These are phyloP conservation scores for Hylodesmum podocarpum DNA, from an alignment of 306 rosid genomes.

Conservation along the genomic window DNA sequence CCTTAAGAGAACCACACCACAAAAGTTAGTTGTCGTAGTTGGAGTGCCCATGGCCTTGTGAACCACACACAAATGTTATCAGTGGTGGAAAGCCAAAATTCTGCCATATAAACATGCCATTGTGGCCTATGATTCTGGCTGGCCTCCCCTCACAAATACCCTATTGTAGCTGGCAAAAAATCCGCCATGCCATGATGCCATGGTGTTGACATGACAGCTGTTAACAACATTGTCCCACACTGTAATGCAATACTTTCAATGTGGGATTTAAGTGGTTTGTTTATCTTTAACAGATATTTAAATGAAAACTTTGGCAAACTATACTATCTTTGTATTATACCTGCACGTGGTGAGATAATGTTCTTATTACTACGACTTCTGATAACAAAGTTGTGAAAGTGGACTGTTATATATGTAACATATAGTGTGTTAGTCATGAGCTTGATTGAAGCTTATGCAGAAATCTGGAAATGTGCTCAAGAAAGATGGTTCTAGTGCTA, in stretches of 20 bases:
- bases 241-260: not conserved
- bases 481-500: constrained; percentile 76
- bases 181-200: no score
- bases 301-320: not conserved
- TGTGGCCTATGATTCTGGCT: no score
- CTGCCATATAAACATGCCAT: no score
- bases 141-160: no score
- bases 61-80: no score
- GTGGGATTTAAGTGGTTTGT: not conserved
- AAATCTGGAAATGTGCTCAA: constrained; percentile 52
- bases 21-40: not conserved
- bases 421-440: not conserved
- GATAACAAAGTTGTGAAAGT: constrained; percentile 8
- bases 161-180: no score
- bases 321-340: not conserved
- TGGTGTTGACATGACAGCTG: no score
- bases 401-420: constrained; percentile 7
- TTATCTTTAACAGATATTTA: not conserved
- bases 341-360: constrained; percentile 6
- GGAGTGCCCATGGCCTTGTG: not conserved
- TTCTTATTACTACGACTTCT: constrained; percentile 13
- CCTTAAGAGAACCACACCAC: not conserved
- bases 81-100: no score
- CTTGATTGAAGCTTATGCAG: constrained; percentile 51
- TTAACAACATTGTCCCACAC: no score